phyloP scores from a whole-genome alignment of 306 rosid genomes.

The Corylus avellana region DNA sequence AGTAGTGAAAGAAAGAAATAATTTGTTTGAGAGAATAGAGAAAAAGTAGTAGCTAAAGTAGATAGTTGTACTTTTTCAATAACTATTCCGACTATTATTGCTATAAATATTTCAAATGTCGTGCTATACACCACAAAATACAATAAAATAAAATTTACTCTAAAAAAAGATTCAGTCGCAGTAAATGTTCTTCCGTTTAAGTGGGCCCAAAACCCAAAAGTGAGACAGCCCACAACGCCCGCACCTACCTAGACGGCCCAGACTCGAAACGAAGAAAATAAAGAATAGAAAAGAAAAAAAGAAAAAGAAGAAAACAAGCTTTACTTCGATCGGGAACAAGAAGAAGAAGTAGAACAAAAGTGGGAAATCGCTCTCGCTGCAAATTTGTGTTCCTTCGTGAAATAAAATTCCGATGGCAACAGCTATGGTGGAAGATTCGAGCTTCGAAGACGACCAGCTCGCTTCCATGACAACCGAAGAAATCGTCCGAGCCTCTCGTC shows the following conservation, averaged over 20 bases:
- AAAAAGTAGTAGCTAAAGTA: too few relatives aligned
- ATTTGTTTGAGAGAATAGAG: too few relatives aligned
- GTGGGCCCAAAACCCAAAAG: background rate
- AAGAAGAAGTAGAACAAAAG: too few relatives aligned
- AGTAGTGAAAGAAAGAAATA: too few relatives aligned
- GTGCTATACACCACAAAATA: too few relatives aligned
- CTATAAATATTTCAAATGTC: too few relatives aligned
- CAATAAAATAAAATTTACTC: too few relatives aligned
- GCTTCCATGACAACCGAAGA: conserved; percentile 75
- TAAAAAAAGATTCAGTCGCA: too few relatives aligned
- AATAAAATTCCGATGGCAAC: conserved; percentile 57
- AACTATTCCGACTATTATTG: too few relatives aligned
- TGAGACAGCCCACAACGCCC: background rate
- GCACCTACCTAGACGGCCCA: background rate
- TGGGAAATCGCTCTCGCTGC: background rate
- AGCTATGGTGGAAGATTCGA: conserved; percentile 72
- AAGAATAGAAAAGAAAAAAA: background rate
- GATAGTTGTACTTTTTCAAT: too few relatives aligned
- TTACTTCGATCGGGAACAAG: too few relatives aligned
- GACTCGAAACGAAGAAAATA: background rate
- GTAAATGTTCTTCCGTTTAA: background rate
- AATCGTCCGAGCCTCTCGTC: conserved; percentile 79
- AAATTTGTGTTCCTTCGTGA: background rate
- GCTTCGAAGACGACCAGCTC: conserved; percentile 79
- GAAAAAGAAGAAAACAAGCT: background rate